These are phyloP conservation scores for Gossypium mustelinum DNA, from an alignment of 345 rosid species.

Conservation along the genomic window DNA sequence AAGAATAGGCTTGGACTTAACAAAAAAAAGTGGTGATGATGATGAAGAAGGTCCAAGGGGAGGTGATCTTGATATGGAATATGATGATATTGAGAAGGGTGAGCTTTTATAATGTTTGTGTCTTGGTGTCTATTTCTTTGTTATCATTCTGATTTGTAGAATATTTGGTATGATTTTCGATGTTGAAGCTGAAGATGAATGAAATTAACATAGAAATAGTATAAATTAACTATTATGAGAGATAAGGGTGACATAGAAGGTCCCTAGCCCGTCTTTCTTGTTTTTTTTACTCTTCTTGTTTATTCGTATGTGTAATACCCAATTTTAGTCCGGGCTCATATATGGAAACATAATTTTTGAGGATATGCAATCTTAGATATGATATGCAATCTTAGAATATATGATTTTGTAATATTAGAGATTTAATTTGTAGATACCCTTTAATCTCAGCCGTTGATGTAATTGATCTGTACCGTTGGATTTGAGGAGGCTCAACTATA, in stretches of 20 bases:
- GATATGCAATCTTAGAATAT: too few relatives aligned
- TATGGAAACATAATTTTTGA: too few relatives aligned
- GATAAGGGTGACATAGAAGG: not conserved
- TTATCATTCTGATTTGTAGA: not conserved
- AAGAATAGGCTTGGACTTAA: slow-evolving; percentile 81
- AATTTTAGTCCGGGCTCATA: too few relatives aligned
- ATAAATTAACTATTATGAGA: not conserved
- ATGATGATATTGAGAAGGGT: slow-evolving; percentile 96
- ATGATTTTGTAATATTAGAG: too few relatives aligned
- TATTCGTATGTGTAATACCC: not conserved
- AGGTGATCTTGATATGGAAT: slow-evolving; percentile 86
- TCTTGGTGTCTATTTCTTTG: not conserved
- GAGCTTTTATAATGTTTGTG: slow-evolving; percentile 17
- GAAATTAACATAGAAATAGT: slow-evolving; percentile 1
- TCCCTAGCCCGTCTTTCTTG: not conserved
- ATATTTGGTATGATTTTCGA: not conserved
- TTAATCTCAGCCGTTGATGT: too few relatives aligned
- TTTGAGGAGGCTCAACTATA: too few relatives aligned
- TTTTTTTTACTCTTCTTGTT: not conserved
- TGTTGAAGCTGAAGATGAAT: not conserved
- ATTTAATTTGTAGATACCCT: too few relatives aligned
- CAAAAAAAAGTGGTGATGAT: slow-evolving; percentile 62
- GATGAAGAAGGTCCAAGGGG: slow-evolving; percentile 95
- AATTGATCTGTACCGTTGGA: too few relatives aligned
- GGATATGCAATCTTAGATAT: too few relatives aligned